These are phyloP conservation scores for Tricholoma sp. DNA, from an alignment of 768 basidiomycete species.

Conservation along the genomic window DNA sequence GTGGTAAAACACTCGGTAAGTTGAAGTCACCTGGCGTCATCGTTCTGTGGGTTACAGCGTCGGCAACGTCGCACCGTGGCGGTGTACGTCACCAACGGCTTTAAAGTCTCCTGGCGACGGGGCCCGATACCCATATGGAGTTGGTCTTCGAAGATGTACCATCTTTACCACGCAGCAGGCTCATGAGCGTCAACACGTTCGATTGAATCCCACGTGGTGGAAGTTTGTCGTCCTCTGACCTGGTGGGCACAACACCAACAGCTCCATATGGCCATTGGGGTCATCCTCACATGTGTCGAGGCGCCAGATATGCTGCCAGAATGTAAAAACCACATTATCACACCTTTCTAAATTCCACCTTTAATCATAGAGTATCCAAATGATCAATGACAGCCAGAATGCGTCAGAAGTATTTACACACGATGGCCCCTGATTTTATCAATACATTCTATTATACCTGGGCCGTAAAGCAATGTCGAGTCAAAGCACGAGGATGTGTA, in stretches of 20 bases:
- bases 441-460: neutral
- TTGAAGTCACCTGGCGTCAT: conserved; percentile 17
- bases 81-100: conserved; percentile 6
- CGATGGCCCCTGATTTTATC: neutral
- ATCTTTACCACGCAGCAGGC: neutral
- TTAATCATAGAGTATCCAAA: no score
- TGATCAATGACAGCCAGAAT: neutral
- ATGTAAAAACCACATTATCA: neutral
- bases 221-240: neutral
- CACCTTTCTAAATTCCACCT: neutral
- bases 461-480: neutral
- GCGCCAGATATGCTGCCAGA: neutral
- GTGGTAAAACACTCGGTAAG: no score
- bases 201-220: no score
- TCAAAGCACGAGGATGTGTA: neutral
- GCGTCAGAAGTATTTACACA: neutral
- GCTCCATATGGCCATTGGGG: neutral
- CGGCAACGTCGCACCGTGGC: conserved; percentile 15
- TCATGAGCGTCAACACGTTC: no score
- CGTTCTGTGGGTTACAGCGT: conserved; percentile 13
- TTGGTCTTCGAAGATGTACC: neutral
- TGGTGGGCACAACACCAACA: no score
- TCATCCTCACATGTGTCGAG: neutral
- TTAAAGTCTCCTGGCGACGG: neutral
- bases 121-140: neutral